A percentile compares a stretch with the other conserved stretches of the same genome.
Conservation (phyloP, 1,284 basidiomycete species). For the Ustilago curta region DNA sequence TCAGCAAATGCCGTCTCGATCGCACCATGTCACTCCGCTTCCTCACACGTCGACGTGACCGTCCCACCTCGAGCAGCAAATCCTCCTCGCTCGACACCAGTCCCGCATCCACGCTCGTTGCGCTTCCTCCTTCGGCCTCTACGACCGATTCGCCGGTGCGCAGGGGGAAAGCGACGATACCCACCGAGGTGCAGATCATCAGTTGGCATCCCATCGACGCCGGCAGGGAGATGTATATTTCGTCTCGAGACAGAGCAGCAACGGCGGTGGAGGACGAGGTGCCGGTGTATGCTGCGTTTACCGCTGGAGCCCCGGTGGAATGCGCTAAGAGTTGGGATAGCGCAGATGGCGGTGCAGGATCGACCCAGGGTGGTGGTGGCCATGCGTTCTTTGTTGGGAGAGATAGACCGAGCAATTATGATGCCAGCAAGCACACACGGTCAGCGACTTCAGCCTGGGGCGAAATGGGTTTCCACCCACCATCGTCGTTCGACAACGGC, state of each 20-base stretch:
- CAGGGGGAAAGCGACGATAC: slow-evolving; percentile 7
- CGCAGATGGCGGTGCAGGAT: no score
- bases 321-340: no score
- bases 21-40: slow-evolving; percentile 34
- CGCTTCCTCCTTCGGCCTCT: background rate
- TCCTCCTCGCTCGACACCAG: background rate
- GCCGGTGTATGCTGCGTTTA: slow-evolving; percentile 20
- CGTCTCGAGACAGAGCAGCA: background rate
- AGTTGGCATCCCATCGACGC: slow-evolving; percentile 18
- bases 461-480: no score
- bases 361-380: background rate
- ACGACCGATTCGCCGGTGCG: background rate
- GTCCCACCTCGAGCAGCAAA: slow-evolving; percentile 1
- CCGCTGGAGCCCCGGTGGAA: no score
- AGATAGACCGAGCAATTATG: background rate
- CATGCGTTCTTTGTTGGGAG: background rate
- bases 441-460: background rate
- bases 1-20: background rate
- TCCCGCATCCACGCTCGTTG: background rate
- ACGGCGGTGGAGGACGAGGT: background rate
- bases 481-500: background rate
- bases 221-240: slow-evolving; percentile 16
- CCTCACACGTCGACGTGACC: slow-evolving; percentile 34
- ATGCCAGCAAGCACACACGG: background rate
- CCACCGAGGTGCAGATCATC: slow-evolving; percentile 37